These are phyloP conservation scores for Mimosa bimucronata DNA, from an alignment of 306 rosid genomes.

Conservation along the genomic window DNA sequence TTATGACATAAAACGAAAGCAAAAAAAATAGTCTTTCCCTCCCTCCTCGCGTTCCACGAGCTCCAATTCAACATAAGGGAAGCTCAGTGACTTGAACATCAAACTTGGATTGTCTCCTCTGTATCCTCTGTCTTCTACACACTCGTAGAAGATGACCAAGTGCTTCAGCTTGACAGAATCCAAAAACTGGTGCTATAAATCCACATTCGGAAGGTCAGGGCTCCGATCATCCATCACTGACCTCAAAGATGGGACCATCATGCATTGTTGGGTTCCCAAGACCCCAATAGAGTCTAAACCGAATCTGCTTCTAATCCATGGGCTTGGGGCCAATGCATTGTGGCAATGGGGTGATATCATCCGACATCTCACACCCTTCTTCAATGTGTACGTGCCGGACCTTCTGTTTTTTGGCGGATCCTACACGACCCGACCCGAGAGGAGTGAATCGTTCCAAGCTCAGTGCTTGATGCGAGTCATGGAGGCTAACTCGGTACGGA, in stretches of 20 bases:
- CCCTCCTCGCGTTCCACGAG: too few species aligned
- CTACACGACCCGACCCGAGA: slow-evolving; percentile 60
- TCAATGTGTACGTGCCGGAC: slow-evolving; percentile 86
- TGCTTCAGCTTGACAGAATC: slow-evolving; percentile 69
- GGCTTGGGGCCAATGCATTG: slow-evolving; percentile 74
- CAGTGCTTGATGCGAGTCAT: slow-evolving; percentile 71
- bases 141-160: slow-evolving; percentile 33
- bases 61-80: too few species aligned
- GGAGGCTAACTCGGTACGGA: slow-evolving; percentile 60
- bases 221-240: slow-evolving; percentile 65
- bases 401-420: slow-evolving; percentile 82
- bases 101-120: neutral
- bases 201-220: slow-evolving; percentile 59
- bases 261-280: slow-evolving; percentile 89
- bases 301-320: slow-evolving; percentile 81
- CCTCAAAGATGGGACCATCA: slow-evolving; percentile 67
- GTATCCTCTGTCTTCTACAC: neutral
- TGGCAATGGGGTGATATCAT: slow-evolving; percentile 85
- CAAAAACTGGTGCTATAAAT: slow-evolving; percentile 60
- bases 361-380: slow-evolving; percentile 48
- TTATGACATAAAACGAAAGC: neutral
- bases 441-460: slow-evolving; percentile 74
- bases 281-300: slow-evolving; percentile 49
- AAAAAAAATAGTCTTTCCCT: neutral
- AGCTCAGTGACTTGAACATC: too few species aligned